Conservation (phyloP, 2,329 filamentous ascomycete genomes). For the Colletotrichum graminicola region DNA sequence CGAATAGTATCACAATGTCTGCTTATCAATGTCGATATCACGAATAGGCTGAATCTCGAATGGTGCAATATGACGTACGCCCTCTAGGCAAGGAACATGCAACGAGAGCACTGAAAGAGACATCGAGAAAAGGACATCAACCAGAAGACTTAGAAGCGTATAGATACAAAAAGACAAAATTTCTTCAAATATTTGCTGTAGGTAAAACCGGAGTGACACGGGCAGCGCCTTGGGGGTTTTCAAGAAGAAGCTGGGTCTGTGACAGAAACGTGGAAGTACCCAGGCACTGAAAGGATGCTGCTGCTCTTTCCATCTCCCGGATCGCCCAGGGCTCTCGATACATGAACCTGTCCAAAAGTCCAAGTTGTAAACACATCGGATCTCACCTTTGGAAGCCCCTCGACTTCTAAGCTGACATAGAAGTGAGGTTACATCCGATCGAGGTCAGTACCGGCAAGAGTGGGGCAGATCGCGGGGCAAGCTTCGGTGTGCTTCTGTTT, state of each 20-base stretch:
- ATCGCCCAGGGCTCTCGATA: too few species aligned
- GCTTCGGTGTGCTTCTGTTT: slow-evolving; percentile 1
- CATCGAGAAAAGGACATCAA: too few species aligned
- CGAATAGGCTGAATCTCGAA: neutral
- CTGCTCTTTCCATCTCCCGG: neutral
- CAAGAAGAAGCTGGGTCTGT: neutral
- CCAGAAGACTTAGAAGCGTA: too few species aligned
- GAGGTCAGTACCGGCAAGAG: slow-evolving; percentile 16
- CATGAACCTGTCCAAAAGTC: neutral
- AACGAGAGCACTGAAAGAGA: neutral
- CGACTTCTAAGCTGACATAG: too few species aligned
- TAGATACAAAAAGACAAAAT: too few species aligned
- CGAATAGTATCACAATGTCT: neutral
- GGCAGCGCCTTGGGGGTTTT: neutral
- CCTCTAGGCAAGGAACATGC: neutral
- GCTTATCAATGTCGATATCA: neutral
- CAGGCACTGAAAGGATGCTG: too few species aligned
- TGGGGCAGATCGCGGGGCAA: slow-evolving; percentile 28
- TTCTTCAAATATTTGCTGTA: too few species aligned
- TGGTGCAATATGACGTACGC: neutral
- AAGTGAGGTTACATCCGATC: slow-evolving; percentile 16
- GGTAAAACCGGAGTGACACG: too few species aligned
- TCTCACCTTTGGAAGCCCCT: neutral
- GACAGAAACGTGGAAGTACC: neutral
- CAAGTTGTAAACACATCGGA: neutral